These are phyloP conservation scores for Cladochytrium replicatum DNA, from an alignment of 192 early-diverging fungal species.

Conservation along the genomic window DNA sequence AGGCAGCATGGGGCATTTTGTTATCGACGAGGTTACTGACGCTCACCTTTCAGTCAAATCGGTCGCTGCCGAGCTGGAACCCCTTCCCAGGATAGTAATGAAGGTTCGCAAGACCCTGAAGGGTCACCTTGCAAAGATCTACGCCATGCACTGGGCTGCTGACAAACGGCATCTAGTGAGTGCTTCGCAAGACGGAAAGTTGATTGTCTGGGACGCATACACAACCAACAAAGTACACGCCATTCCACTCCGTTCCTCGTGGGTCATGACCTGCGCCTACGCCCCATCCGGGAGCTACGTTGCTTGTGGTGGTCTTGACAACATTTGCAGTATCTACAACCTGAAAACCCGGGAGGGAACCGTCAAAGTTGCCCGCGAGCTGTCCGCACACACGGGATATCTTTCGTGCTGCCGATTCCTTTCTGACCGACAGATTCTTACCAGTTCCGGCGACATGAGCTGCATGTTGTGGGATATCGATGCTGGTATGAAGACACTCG, in stretches of 20 bases:
- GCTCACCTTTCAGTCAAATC: constrained; percentile 59
- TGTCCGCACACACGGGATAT: constrained; percentile 95
- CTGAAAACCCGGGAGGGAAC: constrained; percentile 88
- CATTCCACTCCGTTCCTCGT: constrained; percentile 95
- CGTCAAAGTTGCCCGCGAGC: constrained; percentile 88
- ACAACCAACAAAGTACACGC: constrained; percentile 99
- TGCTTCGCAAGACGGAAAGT: constrained; percentile 98
- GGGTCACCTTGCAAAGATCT: constrained; percentile 98
- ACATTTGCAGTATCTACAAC: constrained; percentile 99
- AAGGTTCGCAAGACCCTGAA: constrained; percentile 94
- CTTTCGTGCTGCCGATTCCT: constrained; percentile 96
- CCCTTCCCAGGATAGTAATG: constrained; percentile 83
- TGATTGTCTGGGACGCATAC: constrained; percentile 99
- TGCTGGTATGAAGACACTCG: constrained; percentile 91
- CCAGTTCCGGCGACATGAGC: constrained; percentile 94
- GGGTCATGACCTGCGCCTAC: constrained; percentile 99
- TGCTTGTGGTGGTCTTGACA: constrained; percentile 98
- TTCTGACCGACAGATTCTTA: constrained; percentile 90
- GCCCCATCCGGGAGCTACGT: constrained; percentile 97
- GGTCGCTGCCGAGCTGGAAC: constrained; percentile 77
- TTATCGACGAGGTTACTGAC: too few species aligned
- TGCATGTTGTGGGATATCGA: constrained; percentile 99
- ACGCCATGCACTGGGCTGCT: constrained; percentile 98
- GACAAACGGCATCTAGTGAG: constrained; percentile 96
- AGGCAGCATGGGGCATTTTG: too few species aligned